Base-by-base conservation (phyloP, 176 grass and related monocot genomes). In the Cenchrus purpureus region DNA sequence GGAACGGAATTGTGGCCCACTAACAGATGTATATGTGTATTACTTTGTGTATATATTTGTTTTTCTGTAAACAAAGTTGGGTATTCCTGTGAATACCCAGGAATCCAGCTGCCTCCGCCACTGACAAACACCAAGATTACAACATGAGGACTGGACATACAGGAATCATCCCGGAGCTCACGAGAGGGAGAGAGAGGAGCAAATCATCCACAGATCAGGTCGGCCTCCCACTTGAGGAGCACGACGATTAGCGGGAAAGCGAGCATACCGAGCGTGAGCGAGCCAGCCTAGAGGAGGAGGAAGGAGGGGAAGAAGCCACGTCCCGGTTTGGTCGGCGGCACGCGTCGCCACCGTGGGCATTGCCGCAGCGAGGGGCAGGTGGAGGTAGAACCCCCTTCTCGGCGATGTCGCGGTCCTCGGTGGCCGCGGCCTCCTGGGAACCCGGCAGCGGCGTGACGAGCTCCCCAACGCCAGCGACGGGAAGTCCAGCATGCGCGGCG, bases 331-430 rank as follows among this genome's bases (percentile, higher is more conserved):
- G 74, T 77, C 57, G 93, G 87, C 31, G 93, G 79, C 68, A 93
- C 52, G 60, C 52, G 60, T 83, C 89, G 84, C 80, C 80, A 43
- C 77, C 77, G 77, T 40, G 7, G 31, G 80, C 82, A 82, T 84
- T 76, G 51, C 84, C 80, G 78, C 94, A n/a, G 89, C 19, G 95
- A n/a, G 95, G 0, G 95, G 95, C 10, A 92, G 95, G 46, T 97
- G 95, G 64, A 97, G 86, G 65, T 97, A 97, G 85, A 91, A 97
- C 25, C 0, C 92, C 92, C 82, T 97, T 97, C 78, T 91, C 92
- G 46, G 95, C 95, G 85, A 97, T 97, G 83, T 92, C 95, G 84
- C 91, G 86, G 81, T 97, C 95, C 91, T 97, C 95, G 46, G 95
- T 92, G 2, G 87, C 82, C 1, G 80, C 74, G 12, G 95, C 95